phyloP scores from a whole-genome alignment of 2,329 filamentous ascomycete genomes.

The Fusarium papillatum region DNA sequence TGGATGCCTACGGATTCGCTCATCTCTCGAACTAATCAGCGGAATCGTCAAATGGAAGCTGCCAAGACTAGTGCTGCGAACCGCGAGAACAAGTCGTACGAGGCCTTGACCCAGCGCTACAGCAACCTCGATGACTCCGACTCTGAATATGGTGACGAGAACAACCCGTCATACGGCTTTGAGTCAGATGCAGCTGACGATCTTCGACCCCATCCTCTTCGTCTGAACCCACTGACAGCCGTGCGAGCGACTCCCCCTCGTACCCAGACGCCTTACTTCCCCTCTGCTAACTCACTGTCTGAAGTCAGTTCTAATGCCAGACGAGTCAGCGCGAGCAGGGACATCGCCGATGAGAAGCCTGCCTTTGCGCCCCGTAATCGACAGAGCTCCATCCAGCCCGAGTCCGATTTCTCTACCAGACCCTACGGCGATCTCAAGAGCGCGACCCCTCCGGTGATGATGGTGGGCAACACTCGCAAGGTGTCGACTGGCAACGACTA shows the following conservation, averaged over 20 bases:
- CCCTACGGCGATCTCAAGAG: conserved; percentile 71
- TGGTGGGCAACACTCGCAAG: conserved; percentile 65
- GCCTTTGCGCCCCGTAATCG: conserved; percentile 41
- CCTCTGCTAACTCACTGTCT: conserved; percentile 51
- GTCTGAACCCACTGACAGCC: conserved; percentile 59
- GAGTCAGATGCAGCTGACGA: conserved; percentile 43
- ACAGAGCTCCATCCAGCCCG: conserved; percentile 63
- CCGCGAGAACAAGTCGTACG: conserved; percentile 56
- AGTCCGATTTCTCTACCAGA: conserved; percentile 64
- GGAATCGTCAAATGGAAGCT: conserved; percentile 58
- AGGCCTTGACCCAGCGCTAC: conserved; percentile 61
- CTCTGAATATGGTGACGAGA: conserved; percentile 55
- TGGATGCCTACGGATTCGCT: conserved; percentile 69
- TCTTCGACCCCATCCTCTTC: conserved; percentile 66
- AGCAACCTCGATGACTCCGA: conserved; percentile 57
- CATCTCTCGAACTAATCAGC: conserved; percentile 66
- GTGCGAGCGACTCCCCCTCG: conserved; percentile 29
- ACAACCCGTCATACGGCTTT: conserved; percentile 45
- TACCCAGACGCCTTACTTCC: conserved; percentile 38
- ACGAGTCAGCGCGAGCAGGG: conserved; percentile 57
- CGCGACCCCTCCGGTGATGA: conserved; percentile 66
- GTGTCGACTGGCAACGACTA: conserved; percentile 73
- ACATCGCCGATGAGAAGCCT: conserved; percentile 59
- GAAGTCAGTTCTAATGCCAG: conserved; percentile 62
- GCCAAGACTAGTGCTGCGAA: conserved; percentile 50